Evolutionary conservation across 2,329 filamentous ascomycete species (phyloP).

Genomic region (Teratosphaeria gauchensis): DNA sequence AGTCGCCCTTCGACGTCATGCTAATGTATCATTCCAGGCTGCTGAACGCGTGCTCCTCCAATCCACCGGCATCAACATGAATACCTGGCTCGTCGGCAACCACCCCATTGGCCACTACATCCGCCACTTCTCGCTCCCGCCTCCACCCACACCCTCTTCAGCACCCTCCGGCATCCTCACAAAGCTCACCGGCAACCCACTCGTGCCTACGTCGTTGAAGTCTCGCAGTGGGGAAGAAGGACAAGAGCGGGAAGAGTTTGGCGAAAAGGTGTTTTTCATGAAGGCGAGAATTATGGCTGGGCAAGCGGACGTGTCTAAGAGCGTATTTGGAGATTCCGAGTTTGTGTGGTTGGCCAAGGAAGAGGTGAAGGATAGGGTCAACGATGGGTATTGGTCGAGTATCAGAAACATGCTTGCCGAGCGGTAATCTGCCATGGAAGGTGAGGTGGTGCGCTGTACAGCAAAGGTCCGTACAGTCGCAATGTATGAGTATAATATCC

Average conservation of each 20-base stretch:
- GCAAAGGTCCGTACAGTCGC: too few relatives aligned
- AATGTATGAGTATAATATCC: not conserved
- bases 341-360: constrained; percentile 91
- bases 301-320: constrained; percentile 70
- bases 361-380: constrained; percentile 62
- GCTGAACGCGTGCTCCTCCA: constrained; percentile 69
- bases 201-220: constrained; percentile 16
- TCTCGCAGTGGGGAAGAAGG: constrained; percentile 16
- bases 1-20: not conserved
- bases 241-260: constrained; percentile 37
- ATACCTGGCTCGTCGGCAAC: constrained; percentile 93
- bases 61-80: constrained; percentile 87
- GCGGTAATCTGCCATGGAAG: constrained; percentile 38
- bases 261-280: constrained; percentile 88
- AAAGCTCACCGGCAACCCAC: constrained; percentile 15
- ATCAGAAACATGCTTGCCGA: constrained; percentile 78
- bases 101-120: constrained; percentile 76
- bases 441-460: constrained; percentile 2
- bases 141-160: constrained; percentile 8
- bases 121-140: constrained; percentile 38
- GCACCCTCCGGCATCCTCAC: constrained; percentile 9
- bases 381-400: constrained; percentile 58
- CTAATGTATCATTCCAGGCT: constrained; percentile 45
- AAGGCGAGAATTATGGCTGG: constrained; percentile 95
- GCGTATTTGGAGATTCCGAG: constrained; percentile 63